Conservation (phyloP, 2,329 filamentous ascomycete genomes). For the Nigrospora osmanthi region DNA sequence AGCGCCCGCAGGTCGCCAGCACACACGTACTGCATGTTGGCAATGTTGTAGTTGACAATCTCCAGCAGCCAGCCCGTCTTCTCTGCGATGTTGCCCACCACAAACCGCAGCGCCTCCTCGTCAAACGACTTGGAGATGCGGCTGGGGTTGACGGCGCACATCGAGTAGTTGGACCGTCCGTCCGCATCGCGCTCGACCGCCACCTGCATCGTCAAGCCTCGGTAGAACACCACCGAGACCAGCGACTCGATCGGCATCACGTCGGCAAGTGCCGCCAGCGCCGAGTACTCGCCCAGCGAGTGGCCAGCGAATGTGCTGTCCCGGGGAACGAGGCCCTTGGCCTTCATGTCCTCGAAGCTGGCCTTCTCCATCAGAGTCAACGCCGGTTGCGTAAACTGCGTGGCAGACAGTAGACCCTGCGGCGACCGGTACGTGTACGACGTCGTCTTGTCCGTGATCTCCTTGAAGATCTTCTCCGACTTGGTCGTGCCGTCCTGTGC, state of each 20-base stretch:
- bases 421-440: constrained; percentile 97
- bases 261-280: constrained; percentile 88
- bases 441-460: constrained; percentile 83
- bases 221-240: constrained; percentile 98
- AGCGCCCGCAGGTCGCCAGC: constrained; percentile 63
- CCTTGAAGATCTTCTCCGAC: constrained; percentile 99
- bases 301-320: constrained; percentile 98
- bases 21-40: constrained; percentile 69
- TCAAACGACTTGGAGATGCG: constrained; percentile 98
- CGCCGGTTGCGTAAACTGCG: constrained; percentile 96
- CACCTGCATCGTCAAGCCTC: constrained; percentile 97
- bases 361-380: constrained; percentile 99
- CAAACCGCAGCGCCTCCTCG: constrained; percentile 92
- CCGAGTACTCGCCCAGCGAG: constrained; percentile 96
- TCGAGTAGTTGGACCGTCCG: constrained; percentile 95
- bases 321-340: constrained; percentile 89
- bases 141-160: constrained; percentile 98
- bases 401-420: constrained; percentile 88
- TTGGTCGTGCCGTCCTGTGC: constrained; percentile 86
- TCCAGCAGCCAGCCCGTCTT: constrained; percentile 93
- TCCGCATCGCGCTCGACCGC: constrained; percentile 91
- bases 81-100: constrained; percentile 91
- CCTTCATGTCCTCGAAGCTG: constrained; percentile 97
- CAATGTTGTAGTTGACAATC: constrained; percentile 94
- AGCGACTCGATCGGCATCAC: constrained; percentile 99